Evolutionary conservation across 1,139 yeast species (phyloP), one percentile per base, ranked within the genome.

Genomic region (Schwanniomyces etchellsii): DNA sequence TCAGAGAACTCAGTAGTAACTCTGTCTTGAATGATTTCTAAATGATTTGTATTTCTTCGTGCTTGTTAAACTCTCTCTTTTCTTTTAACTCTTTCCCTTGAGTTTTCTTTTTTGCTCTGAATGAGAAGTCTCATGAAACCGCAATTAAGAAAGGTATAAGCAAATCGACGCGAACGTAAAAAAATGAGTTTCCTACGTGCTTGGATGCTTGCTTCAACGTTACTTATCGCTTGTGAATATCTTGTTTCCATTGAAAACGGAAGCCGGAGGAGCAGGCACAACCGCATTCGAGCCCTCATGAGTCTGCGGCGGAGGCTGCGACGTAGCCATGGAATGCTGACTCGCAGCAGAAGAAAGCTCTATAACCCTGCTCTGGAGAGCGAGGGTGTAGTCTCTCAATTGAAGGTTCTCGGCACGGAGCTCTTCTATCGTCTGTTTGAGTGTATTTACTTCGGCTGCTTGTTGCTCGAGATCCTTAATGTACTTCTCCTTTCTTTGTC

Each of bases 401-500:
- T 80, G 80, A 45, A 71, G 60, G 55, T 82, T 84, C 49, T 84
- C 94, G 23, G 72, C 69, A 34, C 77, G 68, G 42, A 84, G 65
- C 14, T 70, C 74, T 35, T 77, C 83, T 41, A 82, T 70, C 10
- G 77, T 71, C 42, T 73, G 77, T 48, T 75, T 74, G 44, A 81
- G 60, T 20, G 61, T 61, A 36, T 73, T 75, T 29, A 75, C 73
- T 49, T 79, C 81, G 28, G 70, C 66, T 4, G 83, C 84, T 49
- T 78, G 78, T 23, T 64, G 56, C 57, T 86, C 95, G 38, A 86
- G 64, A 30, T 84, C 89, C 54, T 78, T 81, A 43, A 86, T 76
- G 47, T 83, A 77, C 37, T 74, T 71, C 44, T 84, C 95, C 50
- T 82, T 80, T 35, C 95, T 69, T 48, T 77, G 79, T 49, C 96